Base-by-base conservation (phyloP, 176 grass and related monocot genomes). In the Rhynchospora tenuis region DNA sequence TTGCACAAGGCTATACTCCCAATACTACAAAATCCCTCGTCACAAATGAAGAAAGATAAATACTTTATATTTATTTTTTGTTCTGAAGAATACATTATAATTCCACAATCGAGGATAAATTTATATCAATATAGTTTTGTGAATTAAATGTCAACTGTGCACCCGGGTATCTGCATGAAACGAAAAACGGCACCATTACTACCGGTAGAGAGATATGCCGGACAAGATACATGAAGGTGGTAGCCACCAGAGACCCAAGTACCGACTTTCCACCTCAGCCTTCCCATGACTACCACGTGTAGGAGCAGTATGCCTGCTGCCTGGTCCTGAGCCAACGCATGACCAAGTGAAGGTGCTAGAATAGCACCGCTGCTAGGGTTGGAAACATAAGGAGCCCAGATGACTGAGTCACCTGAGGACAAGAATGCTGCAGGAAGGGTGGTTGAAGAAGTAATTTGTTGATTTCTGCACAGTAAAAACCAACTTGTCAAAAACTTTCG, bases 181-280 rank as follows among this genome's bases (percentile, higher is more conserved):
- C 29, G 87, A 73, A 94, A 85, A 33, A 78, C 38, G 15, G 7
- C 20, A 50, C 23, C 47, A 3, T 67, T 62, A n/a, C 46, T 15
- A 7, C 19, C 73, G 0, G 59, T 23, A 15, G 84, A 62, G 43
- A 97, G 88, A 85, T 87, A 81, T 43, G 82, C 86, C 24, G 94
- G 93, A 86, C 93, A 96, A 88, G 58, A 90, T 83, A 87, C 91
- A 56, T 86, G 85, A 83, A 96, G 89, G 62, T 93, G 90, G 91
- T 93, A 96, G 52, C 76, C 80, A 0, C 90, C 84, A 65, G 93
- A 89, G 61, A 84, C 73, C 90, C 88, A 93, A 52, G 73, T 85
- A 0, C 91, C 90, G 56, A 96, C 88, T 84, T 88, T 92, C 92
- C 92, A 94, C 78, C 86, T 85, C 64, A 94, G 10, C n/a, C 85